These are phyloP conservation scores for Furcasterigmium furcatum DNA, from an alignment of 2,329 filamentous ascomycete species.

Conservation along the genomic window DNA sequence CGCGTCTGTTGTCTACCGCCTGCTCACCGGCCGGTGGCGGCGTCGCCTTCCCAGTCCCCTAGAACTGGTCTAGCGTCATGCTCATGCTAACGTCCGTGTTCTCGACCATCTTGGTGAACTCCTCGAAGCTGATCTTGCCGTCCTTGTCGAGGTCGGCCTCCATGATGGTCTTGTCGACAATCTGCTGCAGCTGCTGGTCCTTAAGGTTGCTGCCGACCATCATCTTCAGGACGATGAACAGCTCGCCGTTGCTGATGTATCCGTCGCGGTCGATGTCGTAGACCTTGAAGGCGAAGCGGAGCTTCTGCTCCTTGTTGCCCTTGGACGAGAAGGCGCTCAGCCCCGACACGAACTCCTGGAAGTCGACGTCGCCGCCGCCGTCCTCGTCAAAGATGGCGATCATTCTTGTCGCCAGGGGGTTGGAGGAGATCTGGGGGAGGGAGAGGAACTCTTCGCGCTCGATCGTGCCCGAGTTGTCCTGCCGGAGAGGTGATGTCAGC, in stretches of 20 bases:
- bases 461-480: slow-evolving; percentile 98
- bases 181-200: slow-evolving; percentile 98
- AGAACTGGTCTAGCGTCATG: slow-evolving; percentile 64
- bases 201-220: slow-evolving; percentile 99
- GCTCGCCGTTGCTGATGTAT: slow-evolving; percentile 97
- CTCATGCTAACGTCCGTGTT: slow-evolving; percentile 79
- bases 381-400: slow-evolving; percentile 99
- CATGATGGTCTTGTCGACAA: slow-evolving; percentile 99
- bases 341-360: slow-evolving; percentile 96
- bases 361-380: slow-evolving; percentile 95
- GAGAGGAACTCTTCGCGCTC: slow-evolving; percentile 98
- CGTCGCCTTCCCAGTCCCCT: background rate
- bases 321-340: slow-evolving; percentile 95
- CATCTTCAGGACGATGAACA: slow-evolving; percentile 99
- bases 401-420: slow-evolving; percentile 96
- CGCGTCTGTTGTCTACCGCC: too few relatives aligned
- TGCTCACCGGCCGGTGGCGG: too few relatives aligned
- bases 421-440: slow-evolving; percentile 94
- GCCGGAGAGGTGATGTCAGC: slow-evolving; percentile 7
- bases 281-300: slow-evolving; percentile 97
- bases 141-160: slow-evolving; percentile 95
- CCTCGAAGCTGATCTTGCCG: slow-evolving; percentile 98
- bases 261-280: slow-evolving; percentile 99
- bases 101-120: slow-evolving; percentile 99
- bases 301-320: slow-evolving; percentile 98